Conservation (phyloP, 2,329 filamentous ascomycete species). For the Chaetomiaceae sp. region DNA sequence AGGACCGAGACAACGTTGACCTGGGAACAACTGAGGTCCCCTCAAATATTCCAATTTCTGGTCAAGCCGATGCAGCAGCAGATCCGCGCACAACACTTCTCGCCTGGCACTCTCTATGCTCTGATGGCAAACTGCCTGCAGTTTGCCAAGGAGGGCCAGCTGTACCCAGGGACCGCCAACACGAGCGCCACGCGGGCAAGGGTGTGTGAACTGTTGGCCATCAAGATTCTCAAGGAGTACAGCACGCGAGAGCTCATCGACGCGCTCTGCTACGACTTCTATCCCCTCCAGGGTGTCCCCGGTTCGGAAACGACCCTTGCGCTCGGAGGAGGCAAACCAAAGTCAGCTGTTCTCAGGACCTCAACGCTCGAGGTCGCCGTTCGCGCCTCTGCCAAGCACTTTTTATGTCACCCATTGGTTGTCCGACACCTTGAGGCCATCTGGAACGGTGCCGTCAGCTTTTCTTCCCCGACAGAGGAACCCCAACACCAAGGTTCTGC, state of each 20-base stretch:
- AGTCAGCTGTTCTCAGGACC: slow-evolving; percentile 65
- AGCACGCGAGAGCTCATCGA: slow-evolving; percentile 87
- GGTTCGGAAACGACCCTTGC: slow-evolving; percentile 39
- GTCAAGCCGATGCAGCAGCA: slow-evolving; percentile 93
- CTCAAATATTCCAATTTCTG: slow-evolving; percentile 91
- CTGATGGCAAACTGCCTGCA: slow-evolving; percentile 91
- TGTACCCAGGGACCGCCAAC: slow-evolving; percentile 78
- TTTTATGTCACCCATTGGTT: slow-evolving; percentile 84
- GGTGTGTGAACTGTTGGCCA: slow-evolving; percentile 84
- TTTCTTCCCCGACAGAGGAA: slow-evolving; percentile 82
- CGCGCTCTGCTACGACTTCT: slow-evolving; percentile 90
- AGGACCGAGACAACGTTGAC: slow-evolving; percentile 87
- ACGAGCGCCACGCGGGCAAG: slow-evolving; percentile 79
- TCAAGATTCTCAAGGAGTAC: slow-evolving; percentile 87
- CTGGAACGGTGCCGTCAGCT: slow-evolving; percentile 93
- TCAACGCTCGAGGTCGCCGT: slow-evolving; percentile 93
- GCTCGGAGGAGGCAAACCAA: slow-evolving; percentile 40
- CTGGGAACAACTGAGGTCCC: slow-evolving; percentile 94
- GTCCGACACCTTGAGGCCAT: slow-evolving; percentile 95
- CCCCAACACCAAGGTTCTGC: slow-evolving; percentile 59
- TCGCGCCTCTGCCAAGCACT: slow-evolving; percentile 85
- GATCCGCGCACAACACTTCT: slow-evolving; percentile 78
- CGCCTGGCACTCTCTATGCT: slow-evolving; percentile 79
- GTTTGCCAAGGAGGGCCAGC: slow-evolving; percentile 80
- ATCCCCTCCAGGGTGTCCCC: slow-evolving; percentile 78